Evolutionary conservation across 2,329 filamentous ascomycete genomes (phyloP).

Genomic region (Nothophoma quercina): DNA sequence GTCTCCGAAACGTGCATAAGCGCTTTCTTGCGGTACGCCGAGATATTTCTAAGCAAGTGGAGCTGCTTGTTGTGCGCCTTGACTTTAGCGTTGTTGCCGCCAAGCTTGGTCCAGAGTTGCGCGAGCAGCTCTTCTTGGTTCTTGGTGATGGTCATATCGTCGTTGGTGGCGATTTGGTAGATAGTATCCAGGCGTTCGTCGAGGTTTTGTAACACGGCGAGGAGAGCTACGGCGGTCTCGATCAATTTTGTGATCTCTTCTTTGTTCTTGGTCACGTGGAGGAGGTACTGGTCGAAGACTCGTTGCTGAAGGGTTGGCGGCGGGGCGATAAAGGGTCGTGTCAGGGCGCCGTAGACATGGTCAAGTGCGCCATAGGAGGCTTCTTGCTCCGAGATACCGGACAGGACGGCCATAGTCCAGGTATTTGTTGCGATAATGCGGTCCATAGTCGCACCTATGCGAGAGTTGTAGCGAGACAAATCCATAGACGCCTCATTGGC

Average conservation of each 20-base stretch:
- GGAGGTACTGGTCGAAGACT: constrained; percentile 76
- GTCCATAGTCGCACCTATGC: constrained; percentile 77
- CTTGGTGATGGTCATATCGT: constrained; percentile 65
- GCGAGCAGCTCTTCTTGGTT: constrained; percentile 72
- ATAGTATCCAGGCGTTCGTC: constrained; percentile 76
- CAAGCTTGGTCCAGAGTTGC: constrained; percentile 76
- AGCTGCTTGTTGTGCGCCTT: constrained; percentile 70
- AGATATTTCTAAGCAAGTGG: constrained; percentile 69
- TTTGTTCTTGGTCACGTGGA: constrained; percentile 73
- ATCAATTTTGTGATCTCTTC: constrained; percentile 74
- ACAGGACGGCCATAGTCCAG: constrained; percentile 75
- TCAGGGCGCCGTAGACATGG: constrained; percentile 55
- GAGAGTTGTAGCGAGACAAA: constrained; percentile 77
- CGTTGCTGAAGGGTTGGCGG: constrained; percentile 51
- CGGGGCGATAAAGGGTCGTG: constrained; percentile 64
- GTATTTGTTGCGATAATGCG: constrained; percentile 76
- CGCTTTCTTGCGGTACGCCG: constrained; percentile 69
- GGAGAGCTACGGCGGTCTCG: constrained; percentile 71
- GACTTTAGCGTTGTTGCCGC: constrained; percentile 69
- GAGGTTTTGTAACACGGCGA: constrained; percentile 70
- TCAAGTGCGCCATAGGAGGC: constrained; percentile 49
- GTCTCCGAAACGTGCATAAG: constrained; percentile 73
- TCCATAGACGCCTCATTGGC: constrained; percentile 70
- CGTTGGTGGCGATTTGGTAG: constrained; percentile 71
- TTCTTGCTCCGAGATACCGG: constrained; percentile 62